These are phyloP conservation scores for Epichloe sp. DNA, from an alignment of 2,329 filamentous ascomycete species.

Conservation along the genomic window DNA sequence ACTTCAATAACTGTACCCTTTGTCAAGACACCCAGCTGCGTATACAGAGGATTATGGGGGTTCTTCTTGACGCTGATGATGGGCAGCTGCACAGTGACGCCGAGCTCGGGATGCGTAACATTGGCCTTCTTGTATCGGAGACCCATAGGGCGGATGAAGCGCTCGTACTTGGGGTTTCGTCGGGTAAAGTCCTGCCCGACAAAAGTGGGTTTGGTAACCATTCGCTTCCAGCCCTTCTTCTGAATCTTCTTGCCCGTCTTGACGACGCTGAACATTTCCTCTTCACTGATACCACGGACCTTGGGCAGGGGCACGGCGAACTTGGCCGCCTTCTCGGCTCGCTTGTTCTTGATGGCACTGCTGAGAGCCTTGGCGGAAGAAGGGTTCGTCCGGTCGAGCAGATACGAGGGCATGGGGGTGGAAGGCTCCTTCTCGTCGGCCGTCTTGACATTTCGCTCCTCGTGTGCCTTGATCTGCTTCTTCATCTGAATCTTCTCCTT, in stretches of 20 bases:
- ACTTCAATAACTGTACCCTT: slow-evolving; percentile 76
- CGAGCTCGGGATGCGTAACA: slow-evolving; percentile 61
- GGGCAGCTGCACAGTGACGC: slow-evolving; percentile 76
- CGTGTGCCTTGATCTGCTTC: slow-evolving; percentile 86
- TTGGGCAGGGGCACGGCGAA: slow-evolving; percentile 89
- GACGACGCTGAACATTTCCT: slow-evolving; percentile 96
- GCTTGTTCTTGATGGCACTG: slow-evolving; percentile 89
- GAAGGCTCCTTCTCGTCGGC: slow-evolving; percentile 65
- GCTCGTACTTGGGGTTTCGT: slow-evolving; percentile 67
- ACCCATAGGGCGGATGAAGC: slow-evolving; percentile 38
- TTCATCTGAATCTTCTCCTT: slow-evolving; percentile 98
- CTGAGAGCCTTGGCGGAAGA: slow-evolving; percentile 55
- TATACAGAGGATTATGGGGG: slow-evolving; percentile 81
- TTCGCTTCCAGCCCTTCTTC: slow-evolving; percentile 69
- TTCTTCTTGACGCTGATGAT: slow-evolving; percentile 55
- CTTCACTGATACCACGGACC: slow-evolving; percentile 79
- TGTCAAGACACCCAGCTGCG: slow-evolving; percentile 78
- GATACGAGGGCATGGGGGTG: slow-evolving; percentile 79
- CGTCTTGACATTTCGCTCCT: slow-evolving; percentile 91
- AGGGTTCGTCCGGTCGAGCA: slow-evolving; percentile 67
- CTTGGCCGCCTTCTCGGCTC: slow-evolving; percentile 83
- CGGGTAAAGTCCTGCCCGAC: slow-evolving; percentile 85
- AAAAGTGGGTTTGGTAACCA: slow-evolving; percentile 53
- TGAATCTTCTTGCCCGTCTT: slow-evolving; percentile 90
- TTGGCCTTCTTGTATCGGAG: slow-evolving; percentile 39